Evolutionary conservation across 352 stramenopile genomes (phyloP).

Genomic region (Pythium aquatile): DNA sequence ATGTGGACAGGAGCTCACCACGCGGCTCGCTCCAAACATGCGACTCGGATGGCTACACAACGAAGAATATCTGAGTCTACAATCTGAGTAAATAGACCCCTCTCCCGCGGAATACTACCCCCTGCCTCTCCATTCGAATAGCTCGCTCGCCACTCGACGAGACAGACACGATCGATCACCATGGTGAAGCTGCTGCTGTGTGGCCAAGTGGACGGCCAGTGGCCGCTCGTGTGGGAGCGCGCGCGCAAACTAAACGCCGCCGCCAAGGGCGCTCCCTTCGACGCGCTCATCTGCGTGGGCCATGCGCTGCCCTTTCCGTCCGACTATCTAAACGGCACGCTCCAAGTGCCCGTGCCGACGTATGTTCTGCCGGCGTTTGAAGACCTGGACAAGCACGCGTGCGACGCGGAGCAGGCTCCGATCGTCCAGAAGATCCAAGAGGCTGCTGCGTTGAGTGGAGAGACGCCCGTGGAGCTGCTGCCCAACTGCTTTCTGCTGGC

Average conservation of each 20-base stretch:
- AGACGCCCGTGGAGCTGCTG: constrained; percentile 38
- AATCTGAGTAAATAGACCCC: neutral
- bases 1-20: constrained; percentile 2
- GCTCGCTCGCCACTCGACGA: too few relatives aligned
- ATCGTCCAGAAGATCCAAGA: constrained; percentile 43
- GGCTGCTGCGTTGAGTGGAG: neutral
- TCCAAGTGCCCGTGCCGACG: constrained; percentile 51
- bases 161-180: neutral
- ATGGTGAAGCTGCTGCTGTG: constrained; percentile 83
- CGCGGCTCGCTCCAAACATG: neutral
- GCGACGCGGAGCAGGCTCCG: constrained; percentile 29
- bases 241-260: constrained; percentile 64
- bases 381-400: constrained; percentile 25
- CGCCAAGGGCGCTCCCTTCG: constrained; percentile 52
- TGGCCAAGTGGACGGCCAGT: constrained; percentile 57
- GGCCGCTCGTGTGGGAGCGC: constrained; percentile 66
- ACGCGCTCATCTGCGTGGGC: constrained; percentile 62
- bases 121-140: neutral
- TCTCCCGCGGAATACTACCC: neutral
- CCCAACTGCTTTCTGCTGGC: constrained; percentile 52
- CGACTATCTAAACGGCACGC: constrained; percentile 39
- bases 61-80: neutral
- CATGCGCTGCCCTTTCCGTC: constrained; percentile 51
- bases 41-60: neutral
- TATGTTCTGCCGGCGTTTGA: constrained; percentile 52